These are phyloP conservation scores for Neofusicoccum ribis DNA, from an alignment of 2,329 filamentous ascomycete species.

Conservation along the genomic window DNA sequence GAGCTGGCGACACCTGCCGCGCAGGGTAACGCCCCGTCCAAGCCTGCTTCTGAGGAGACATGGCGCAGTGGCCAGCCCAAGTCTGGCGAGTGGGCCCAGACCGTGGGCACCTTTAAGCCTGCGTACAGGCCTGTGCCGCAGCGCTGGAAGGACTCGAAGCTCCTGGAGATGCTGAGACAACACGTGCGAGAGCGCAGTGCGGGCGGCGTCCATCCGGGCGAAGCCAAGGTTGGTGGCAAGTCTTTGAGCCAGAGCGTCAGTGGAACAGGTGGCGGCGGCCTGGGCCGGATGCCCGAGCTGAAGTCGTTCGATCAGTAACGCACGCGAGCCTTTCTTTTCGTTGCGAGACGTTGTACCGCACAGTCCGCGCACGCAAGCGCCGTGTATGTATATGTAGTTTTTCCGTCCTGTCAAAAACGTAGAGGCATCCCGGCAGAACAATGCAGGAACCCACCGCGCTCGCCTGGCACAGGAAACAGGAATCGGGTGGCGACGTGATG, in stretches of 20 bases:
- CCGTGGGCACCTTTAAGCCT: constrained; percentile 88
- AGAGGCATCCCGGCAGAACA: background rate
- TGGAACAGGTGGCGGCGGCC: constrained; percentile 40
- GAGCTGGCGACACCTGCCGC: constrained; percentile 45
- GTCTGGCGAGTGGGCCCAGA: constrained; percentile 92
- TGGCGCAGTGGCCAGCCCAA: constrained; percentile 9
- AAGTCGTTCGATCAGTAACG: constrained; percentile 44
- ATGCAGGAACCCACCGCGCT: background rate
- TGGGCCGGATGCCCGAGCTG: constrained; percentile 54
- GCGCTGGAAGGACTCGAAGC: constrained; percentile 81
- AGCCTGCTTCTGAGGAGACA: constrained; percentile 50
- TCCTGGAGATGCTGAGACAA: constrained; percentile 71
- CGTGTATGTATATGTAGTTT: background rate
- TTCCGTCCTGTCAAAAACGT: background rate
- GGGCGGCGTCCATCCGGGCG: constrained; percentile 51
- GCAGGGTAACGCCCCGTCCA: constrained; percentile 44
- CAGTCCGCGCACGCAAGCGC: background rate
- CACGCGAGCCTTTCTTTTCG: background rate
- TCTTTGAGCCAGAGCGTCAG: constrained; percentile 34
- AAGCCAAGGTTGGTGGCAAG: constrained; percentile 35
- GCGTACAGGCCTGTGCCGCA: constrained; percentile 86
- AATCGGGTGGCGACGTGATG: background rate
- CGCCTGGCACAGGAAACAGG: background rate
- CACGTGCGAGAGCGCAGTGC: constrained; percentile 77
- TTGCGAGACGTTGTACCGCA: background rate